A percentile compares a stretch with the other conserved stretches of the same genome.
Conservation (phyloP, 1,139 yeast genomes). For the Kurtzmaniella natalensis region DNA sequence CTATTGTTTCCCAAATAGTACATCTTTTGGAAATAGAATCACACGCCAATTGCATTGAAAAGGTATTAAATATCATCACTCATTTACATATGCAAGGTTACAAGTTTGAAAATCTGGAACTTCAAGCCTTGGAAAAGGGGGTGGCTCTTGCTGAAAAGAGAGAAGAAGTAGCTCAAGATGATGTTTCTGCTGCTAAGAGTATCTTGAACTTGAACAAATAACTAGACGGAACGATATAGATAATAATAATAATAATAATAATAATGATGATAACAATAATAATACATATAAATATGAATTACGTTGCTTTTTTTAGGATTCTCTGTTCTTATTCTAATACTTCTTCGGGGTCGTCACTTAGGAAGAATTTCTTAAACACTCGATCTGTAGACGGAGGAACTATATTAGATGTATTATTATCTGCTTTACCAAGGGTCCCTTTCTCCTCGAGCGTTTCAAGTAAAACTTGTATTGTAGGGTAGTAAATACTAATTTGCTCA, state of each 20-base stretch:
- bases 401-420: slow-evolving; percentile 19
- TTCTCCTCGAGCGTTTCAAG: slow-evolving; percentile 22
- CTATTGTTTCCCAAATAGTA: slow-evolving; percentile 34
- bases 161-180: slow-evolving; percentile 52
- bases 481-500: slow-evolving; percentile 30
- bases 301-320: not conserved
- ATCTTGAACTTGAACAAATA: slow-evolving; percentile 16
- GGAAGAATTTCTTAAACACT: slow-evolving; percentile 43
- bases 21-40: slow-evolving; percentile 34
- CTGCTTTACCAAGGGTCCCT: slow-evolving; percentile 28
- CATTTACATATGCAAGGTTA: slow-evolving; percentile 44
- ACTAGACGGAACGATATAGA: not conserved
- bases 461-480: slow-evolving; percentile 35
- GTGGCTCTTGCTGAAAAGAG: slow-evolving; percentile 39
- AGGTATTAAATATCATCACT: slow-evolving; percentile 50
- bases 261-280: no score
- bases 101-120: slow-evolving; percentile 47
- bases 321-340: slow-evolving; percentile 8
- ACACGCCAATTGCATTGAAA: slow-evolving; percentile 55
- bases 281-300: slow-evolving; percentile 3
- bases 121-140: slow-evolving; percentile 33
- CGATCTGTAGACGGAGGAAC: slow-evolving; percentile 35
- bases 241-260: no score
- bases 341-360: slow-evolving; percentile 49
- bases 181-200: slow-evolving; percentile 46